Conservation (phyloP, 148 eudicot species). For the Cornus kousa region DNA sequence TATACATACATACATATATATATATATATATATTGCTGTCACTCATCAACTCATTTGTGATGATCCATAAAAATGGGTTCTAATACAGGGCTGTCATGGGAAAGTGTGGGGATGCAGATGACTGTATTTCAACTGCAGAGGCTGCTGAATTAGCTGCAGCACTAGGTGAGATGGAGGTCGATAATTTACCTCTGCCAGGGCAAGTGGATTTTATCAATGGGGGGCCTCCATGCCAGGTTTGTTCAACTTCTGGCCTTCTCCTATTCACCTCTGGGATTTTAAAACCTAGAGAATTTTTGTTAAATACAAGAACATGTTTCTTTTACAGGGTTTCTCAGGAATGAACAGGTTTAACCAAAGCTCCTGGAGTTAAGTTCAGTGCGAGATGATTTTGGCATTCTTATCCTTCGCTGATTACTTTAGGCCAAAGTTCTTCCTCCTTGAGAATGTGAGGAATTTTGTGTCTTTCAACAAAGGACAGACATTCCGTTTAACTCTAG, state of each 20-base stretch:
- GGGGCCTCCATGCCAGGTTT: slow-evolving; percentile 98
- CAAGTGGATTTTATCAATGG: slow-evolving; percentile 97
- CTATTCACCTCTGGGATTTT: not conserved
- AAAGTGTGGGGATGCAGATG: slow-evolving; percentile 72
- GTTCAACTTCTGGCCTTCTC: not conserved
- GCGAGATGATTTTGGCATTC: slow-evolving; percentile 86
- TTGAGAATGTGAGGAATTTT: slow-evolving; percentile 83
- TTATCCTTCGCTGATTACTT: slow-evolving; percentile 80
- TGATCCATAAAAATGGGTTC: not conserved
- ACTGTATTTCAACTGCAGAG: slow-evolving; percentile 83
- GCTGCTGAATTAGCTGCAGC: slow-evolving; percentile 71
- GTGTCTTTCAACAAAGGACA: slow-evolving; percentile 89
- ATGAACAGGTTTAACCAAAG: slow-evolving; percentile 84
- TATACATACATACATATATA: too few species aligned
- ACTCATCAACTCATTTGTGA: not conserved
- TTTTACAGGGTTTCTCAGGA: slow-evolving; percentile 80
- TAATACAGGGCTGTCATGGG: slow-evolving; percentile 72
- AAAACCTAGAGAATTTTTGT: not conserved
- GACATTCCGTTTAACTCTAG: slow-evolving; percentile 69
- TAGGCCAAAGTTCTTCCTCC: slow-evolving; percentile 71
- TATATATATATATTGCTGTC: not conserved
- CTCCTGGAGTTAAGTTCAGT: slow-evolving; percentile 87
- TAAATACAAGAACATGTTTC: slow-evolving; percentile 1
- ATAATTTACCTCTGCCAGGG: slow-evolving; percentile 74
- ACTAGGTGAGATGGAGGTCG: slow-evolving; percentile 51